These are phyloP conservation scores for Diaporthe sp. DNA, from an alignment of 2,329 filamentous ascomycete genomes.

Conservation along the genomic window DNA sequence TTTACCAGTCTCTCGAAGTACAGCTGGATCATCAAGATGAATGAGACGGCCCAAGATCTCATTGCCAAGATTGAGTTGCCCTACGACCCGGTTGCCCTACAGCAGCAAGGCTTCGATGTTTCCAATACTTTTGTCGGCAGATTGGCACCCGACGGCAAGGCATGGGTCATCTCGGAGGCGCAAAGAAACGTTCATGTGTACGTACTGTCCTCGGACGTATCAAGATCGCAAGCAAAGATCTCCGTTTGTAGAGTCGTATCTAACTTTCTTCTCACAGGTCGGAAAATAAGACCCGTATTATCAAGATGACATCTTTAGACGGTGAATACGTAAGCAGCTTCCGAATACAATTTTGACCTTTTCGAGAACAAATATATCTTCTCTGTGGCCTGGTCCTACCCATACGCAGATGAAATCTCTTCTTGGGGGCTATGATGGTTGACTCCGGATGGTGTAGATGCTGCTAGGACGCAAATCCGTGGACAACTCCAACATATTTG, in stretches of 20 bases:
- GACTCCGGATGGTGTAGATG: constrained; percentile 26
- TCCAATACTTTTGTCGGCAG: constrained; percentile 13
- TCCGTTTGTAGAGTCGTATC: background rate
- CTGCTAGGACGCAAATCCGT: constrained; percentile 48
- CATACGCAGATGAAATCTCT: too few relatives aligned
- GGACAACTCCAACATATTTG: constrained; percentile 50
- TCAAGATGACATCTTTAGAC: constrained; percentile 50
- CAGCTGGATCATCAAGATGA: constrained; percentile 23
- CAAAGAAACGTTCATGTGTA: constrained; percentile 27
- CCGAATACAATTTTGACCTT: too few relatives aligned
- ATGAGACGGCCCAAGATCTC: constrained; percentile 12
- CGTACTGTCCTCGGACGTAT: background rate
- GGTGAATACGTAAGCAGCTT: constrained; percentile 46
- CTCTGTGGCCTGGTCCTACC: too few relatives aligned
- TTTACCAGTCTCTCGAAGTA: constrained; percentile 15
- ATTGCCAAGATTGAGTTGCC: constrained; percentile 21
- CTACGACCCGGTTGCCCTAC: constrained; percentile 14
- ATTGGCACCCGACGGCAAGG: constrained; percentile 8
- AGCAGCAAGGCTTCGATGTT: background rate
- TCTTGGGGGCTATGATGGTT: too few relatives aligned
- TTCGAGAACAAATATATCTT: too few relatives aligned
- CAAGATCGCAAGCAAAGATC: rapidly evolving
- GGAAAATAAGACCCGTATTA: constrained; percentile 47
- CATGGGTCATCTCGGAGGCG: background rate
- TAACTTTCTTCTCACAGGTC: background rate